A percentile compares a stretch with the other conserved stretches of the same genome.
These are phyloP conservation scores for Tylopilus sp. DNA, from an alignment of 768 basidiomycete species.

Conservation along the genomic window DNA sequence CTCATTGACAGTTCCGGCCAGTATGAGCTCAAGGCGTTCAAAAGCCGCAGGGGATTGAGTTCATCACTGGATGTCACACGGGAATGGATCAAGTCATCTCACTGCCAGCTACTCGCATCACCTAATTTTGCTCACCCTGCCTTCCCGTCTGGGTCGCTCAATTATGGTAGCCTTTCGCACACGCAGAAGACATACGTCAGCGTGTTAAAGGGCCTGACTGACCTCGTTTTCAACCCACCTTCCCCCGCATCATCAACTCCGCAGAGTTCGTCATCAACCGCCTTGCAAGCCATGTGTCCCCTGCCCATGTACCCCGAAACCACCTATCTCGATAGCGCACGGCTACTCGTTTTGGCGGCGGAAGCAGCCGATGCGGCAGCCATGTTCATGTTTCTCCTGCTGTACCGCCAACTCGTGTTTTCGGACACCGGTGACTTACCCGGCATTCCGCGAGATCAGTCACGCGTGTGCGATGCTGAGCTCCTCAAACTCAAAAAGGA, in stretches of 20 bases:
- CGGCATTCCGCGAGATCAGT: constrained; percentile 24
- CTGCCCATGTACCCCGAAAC: constrained; percentile 68
- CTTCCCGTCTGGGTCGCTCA: constrained; percentile 40
- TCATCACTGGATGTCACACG: constrained; percentile 53
- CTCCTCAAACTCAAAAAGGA: constrained; percentile 67
- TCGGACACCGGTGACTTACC: constrained; percentile 40
- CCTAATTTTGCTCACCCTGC: constrained; percentile 43
- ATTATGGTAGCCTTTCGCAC: constrained; percentile 45
- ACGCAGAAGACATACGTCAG: constrained; percentile 47
- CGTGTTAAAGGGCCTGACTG: constrained; percentile 56
- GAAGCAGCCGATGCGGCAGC: constrained; percentile 75
- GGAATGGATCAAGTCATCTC: constrained; percentile 60
- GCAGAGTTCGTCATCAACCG: constrained; percentile 28
- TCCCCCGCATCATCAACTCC: constrained; percentile 33
- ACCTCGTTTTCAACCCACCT: constrained; percentile 62
- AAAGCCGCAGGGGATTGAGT: constrained; percentile 46
- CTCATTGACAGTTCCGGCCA: constrained; percentile 75
- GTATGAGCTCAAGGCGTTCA: constrained; percentile 78
- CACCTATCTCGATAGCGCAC: constrained; percentile 71
- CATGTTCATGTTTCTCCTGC: constrained; percentile 76
- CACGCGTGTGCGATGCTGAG: constrained; percentile 49
- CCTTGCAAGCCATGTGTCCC: constrained; percentile 32
- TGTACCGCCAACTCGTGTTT: constrained; percentile 72
- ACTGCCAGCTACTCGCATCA: constrained; percentile 41
- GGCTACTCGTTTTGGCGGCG: constrained; percentile 59